Evolutionary conservation across 495 filamentous ascomycete genomes (phyloP), one percentile per base, ranked within the genome.

Genomic region (Aspergillus bridgeri): DNA sequence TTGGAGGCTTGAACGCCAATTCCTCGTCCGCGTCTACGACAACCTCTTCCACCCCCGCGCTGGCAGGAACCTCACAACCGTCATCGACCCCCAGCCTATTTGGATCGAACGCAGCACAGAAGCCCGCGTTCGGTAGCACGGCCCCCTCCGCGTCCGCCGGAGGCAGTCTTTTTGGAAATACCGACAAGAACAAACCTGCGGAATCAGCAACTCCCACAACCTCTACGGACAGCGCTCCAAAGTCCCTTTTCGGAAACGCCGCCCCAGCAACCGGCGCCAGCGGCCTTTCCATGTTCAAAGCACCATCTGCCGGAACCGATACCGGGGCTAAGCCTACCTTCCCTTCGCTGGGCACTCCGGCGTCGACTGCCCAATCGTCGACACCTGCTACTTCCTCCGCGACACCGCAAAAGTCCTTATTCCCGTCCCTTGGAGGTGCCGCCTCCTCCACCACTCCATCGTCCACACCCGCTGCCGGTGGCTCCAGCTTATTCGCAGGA

Each of bases 321-420:
- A 56, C 69, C 11, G 62, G 68, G 17, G 13, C 69, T 18, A 72
- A 73, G 58, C 63, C 71, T 42, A 57, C 68, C 23, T 72, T 73
- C 57, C 53, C 68, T 38, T 62, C 63, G 24, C 63, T 70, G 19
- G 65, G 68, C 46, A 57, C 65, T 27, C 46, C 65, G 46, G 61
- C 63, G 1, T 52, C 67, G 11, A 56, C 68, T 22, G 55, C 70
- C 20, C 68, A 65, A 57, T 59, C 66, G 20, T 57, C 69, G 52
- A 62, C 74, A n/a, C 60, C 72, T 21, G 65, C 66, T 38, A 56
- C 73, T 27, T 69, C 74, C 20, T 60, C 66, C 42, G 65, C 75
- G 22, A 70, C 70, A 51, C 69, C 75, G 11, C 72, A 75, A 59
- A 78, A 74, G 56, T 62, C 75, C 44, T 54, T 76, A 19, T 79